Base-by-base conservation (phyloP, 2,329 filamentous ascomycete species). In the Phialophora expanda region DNA sequence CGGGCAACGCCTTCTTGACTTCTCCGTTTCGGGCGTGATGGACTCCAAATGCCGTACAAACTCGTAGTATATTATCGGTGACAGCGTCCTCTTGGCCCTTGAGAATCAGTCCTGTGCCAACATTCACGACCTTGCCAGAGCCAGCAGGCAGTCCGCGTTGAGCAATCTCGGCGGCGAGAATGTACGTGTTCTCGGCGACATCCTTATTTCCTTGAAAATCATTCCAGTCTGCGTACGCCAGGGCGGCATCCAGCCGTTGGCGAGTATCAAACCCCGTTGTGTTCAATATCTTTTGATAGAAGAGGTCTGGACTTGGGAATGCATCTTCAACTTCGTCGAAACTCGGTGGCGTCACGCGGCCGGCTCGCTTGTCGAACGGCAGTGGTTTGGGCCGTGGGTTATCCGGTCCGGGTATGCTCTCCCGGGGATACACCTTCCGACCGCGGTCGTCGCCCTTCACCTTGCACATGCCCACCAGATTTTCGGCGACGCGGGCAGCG, bases 201-300 rank as follows among this genome's bases (percentile, higher is more conserved):
- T 87, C 86, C 1, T 83, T 78, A 28, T 87, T 76, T 1, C 86
- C 83, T 78, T 93, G 94, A 79, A 87, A 94, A 70, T 93, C 90
- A 46, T 96, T 83, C 86, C 91, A 97, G 62, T 91, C 89, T 1
- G 90, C 94, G 75, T 93, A 96, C 1, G 89, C 89, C 50, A 97
- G 80, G 3, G 91, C 90, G 3, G 93, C 93, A 65, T 94, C 89
- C 59, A 97, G 82, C 73, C 88, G 89, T 77, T 98, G 92, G 64
- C 87, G 84, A n/a, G 86, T 84, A 0, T 86, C 89, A 73, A 98
- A 91, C 1, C 94, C 94, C 62, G 85, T 85, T 0, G 91, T 94
- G 6, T 89, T 92, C 61, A 97, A 79, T 56, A 97, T 88, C 74
- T 90, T 90, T 78, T 90, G 85, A 75, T 98, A 98, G 74, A 88